Evolutionary conservation across 23 red algal genomes (phyloP).

Genomic region (Gracilariopsis chorda): DNA sequence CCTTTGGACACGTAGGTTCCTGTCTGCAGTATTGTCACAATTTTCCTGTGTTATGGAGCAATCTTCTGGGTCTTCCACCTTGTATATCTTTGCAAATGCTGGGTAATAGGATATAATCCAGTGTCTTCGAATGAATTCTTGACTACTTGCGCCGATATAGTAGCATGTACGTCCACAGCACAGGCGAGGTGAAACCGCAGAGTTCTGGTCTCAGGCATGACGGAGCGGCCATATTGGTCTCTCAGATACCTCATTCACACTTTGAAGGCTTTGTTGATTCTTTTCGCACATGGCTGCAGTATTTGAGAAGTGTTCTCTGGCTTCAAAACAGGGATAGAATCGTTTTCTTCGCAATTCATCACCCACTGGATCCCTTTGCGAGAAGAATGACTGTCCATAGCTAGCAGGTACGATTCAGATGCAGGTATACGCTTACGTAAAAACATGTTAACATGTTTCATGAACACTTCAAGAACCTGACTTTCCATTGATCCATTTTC

Average conservation of each 20-base stretch:
- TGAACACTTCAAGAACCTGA: not conserved
- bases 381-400: slow-evolving; percentile 10
- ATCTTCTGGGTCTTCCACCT: no score
- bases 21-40: no score
- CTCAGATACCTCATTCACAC: not conserved
- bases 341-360: not conserved
- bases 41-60: no score
- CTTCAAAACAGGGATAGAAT: not conserved
- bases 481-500: slow-evolving; percentile 30
- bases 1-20: no score
- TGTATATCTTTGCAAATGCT: not conserved
- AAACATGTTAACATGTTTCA: slow-evolving; percentile 25
- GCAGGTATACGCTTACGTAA: not conserved
- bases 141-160: not conserved
- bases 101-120: not conserved
- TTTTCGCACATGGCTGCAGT: slow-evolving; percentile 12
- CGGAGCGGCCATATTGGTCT: not conserved
- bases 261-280: slow-evolving; percentile 10
- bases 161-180: not conserved
- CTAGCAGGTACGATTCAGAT: not conserved
- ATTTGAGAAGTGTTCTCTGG: slow-evolving; percentile 8
- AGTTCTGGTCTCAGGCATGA: not conserved
- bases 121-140: not conserved
- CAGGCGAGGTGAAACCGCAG: slow-evolving; percentile 1
- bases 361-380: slow-evolving; percentile 17